A percentile compares a stretch with the other conserved stretches of the same genome.
Evolutionary conservation across 768 basidiomycete genomes (phyloP).

Genomic region (Leccinum truebloodii): DNA sequence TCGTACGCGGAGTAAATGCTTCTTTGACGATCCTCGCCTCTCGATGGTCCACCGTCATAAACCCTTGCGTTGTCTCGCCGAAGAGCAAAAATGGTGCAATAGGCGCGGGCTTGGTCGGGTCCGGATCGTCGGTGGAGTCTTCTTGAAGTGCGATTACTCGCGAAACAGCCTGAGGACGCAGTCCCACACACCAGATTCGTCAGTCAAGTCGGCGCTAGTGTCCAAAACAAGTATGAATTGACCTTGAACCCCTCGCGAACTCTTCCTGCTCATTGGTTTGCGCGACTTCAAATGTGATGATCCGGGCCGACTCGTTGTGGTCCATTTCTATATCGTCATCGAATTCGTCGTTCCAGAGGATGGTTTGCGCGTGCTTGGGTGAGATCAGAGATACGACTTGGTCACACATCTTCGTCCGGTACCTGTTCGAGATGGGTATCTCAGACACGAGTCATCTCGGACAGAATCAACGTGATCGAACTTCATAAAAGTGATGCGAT

Average conservation of each 20-base stretch:
- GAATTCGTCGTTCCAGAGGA: conserved; percentile 45
- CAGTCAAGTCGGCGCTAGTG: background rate
- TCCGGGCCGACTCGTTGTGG: conserved; percentile 43
- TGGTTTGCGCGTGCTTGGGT: conserved; percentile 42
- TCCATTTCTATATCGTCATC: conserved; percentile 30
- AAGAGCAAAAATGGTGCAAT: conserved; percentile 34
- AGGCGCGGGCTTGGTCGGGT: conserved; percentile 2
- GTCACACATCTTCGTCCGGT: conserved; percentile 59
- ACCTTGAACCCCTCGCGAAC: conserved; percentile 49
- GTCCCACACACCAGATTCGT: background rate
- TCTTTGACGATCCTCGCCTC: conserved; percentile 14
- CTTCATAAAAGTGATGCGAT: conserved; percentile 65
- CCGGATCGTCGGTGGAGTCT: conserved; percentile 7
- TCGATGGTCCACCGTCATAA: conserved; percentile 35
- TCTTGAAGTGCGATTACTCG: conserved; percentile 14
- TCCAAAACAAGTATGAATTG: background rate
- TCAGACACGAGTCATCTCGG: background rate
- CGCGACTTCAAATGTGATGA: conserved; percentile 54
- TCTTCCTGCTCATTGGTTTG: conserved; percentile 60
- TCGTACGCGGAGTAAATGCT: background rate
- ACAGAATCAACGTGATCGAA: conserved; percentile 19
- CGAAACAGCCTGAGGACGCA: conserved; percentile 11
- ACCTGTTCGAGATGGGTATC: conserved; percentile 35
- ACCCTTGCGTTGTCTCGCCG: conserved; percentile 44
- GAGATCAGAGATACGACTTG: conserved; percentile 55